Evolutionary conservation across 208 protist genomes (phyloP), one percentile per base, ranked within the genome.

Genomic region (Trypanosoma boissoni): DNA sequence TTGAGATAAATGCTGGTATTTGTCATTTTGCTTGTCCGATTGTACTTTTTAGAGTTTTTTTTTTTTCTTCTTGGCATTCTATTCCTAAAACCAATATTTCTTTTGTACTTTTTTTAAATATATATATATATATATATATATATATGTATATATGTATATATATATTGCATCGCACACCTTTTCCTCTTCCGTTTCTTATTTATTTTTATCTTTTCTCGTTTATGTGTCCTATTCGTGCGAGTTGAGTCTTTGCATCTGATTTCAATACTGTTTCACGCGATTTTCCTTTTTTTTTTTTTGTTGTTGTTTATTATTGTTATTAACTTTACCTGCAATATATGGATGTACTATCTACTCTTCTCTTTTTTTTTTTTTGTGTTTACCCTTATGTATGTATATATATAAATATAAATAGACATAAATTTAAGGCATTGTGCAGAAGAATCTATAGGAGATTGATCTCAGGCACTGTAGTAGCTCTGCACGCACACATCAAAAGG

Each of bases 271-370:
- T 18, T 60, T 45, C 12, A 9, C 21, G 20, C 14, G 7, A 8
- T 28, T 57, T 32, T 26, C 34, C 29, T 57, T 41, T 39, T 5
- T 55, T 51, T 16, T 16, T 58, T 24, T 57, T 58, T 48, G 21
- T 64, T 28, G 34, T n/a, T 61, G 46, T 72, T 26, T 46, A 16
- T 67, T 18, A 31, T 58, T 53, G 6, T 51, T 5, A 52, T 53
- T 45, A 53, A 5, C n/a, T 53, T 60, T 45, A 52, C 9, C 16
- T 37, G 32, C 42, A 18, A 63, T 3, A 27, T 41, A 23, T 63
- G 27, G 4, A 29, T 14, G 6, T 6, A n/a, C 14, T 29, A 12
- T 29, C 14, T 14, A 31, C 14, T 50, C 44, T 50, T 31, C 14
- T 50, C 14, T 50, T 50, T 50, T 14, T 50, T n/a, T 50, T 50